Evolutionary conservation across 352 stramenopile species (phyloP), one percentile per base, ranked within the genome.

Genomic region (Pythium sp.): DNA sequence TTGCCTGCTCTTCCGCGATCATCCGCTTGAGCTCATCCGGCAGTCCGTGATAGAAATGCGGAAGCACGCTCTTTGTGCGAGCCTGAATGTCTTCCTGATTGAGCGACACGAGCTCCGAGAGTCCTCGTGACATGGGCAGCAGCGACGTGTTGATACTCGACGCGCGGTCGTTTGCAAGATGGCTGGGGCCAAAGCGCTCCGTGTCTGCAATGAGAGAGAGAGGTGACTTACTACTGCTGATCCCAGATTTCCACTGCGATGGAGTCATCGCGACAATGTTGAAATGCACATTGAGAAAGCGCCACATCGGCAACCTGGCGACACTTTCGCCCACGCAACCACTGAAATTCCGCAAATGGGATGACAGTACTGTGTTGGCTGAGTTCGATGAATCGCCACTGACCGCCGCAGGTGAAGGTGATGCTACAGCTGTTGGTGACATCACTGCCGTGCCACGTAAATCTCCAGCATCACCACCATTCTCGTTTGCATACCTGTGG

Each of bases 1-100:
- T 77, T 3, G 62, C 46, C 54, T 89, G 78, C 54, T 92, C 78
- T 15, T 92, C 79, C 7, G 77, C 72, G 26, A 94, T 90, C 75
- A 91, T 83, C 1, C 76, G 78, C 70, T 93, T 93, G 47, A 93
- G 79, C 61, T 90, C 84, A 26, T 80, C 77, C 0, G 86, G 82
- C 0, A 93, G 64, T 4, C 84, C 86, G 63, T 93, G 86, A 38
- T 91, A 93, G 68, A 93, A 93, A 51, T 92, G 86, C 6, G 86
- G 86, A 0, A 87, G 62, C n/a, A 76, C 72, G 5, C 74, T 84
- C 24, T 78, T 75, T 2, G 58, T 61, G n/a, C 61, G 61, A 5
- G 70, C 47, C 5, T 68, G 70, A 2, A 28, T 67, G 6, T 72
- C 65, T 24, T 86, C 73, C 24, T 86, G 76, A 32, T 87, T 85